Evolutionary conservation across 768 basidiomycete species (phyloP).

Genomic region (Auricularia sp.): DNA sequence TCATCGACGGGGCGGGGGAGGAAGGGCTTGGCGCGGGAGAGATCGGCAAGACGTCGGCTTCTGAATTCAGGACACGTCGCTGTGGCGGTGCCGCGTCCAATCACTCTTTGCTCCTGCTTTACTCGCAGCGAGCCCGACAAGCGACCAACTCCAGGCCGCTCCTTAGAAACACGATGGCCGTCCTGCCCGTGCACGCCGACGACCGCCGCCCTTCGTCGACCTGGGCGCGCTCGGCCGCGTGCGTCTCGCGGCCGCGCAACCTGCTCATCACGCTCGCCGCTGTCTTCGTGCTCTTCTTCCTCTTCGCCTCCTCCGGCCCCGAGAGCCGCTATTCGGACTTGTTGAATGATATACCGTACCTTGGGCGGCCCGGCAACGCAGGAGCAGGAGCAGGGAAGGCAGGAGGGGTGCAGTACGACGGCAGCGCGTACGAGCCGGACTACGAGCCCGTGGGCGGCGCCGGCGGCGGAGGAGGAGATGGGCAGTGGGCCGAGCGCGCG

Average conservation of each 20-base stretch:
- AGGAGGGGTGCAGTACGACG: background rate
- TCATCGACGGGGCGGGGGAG: no score
- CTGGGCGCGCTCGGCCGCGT: background rate
- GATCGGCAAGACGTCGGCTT: no score
- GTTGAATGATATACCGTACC: background rate
- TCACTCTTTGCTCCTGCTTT: no score
- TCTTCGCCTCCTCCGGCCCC: background rate
- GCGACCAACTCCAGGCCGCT: no score
- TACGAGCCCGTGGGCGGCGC: background rate
- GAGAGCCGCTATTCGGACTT: background rate
- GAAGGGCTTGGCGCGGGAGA: no score
- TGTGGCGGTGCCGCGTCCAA: no score
- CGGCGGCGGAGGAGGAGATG: no score
- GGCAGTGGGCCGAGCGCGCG: constrained; percentile 10
- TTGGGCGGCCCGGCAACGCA: background rate
- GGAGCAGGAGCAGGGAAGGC: background rate
- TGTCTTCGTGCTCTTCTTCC: background rate
- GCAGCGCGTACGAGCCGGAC: background rate
- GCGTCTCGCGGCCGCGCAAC: background rate
- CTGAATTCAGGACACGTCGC: no score
- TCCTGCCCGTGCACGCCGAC: background rate
- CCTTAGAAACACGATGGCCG: background rate
- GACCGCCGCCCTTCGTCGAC: background rate
- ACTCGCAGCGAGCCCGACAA: no score
- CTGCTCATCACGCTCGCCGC: background rate